These are phyloP conservation scores for Trichopus zeylanicus DNA, from an alignment of 116 monocot species.

Conservation along the genomic window DNA sequence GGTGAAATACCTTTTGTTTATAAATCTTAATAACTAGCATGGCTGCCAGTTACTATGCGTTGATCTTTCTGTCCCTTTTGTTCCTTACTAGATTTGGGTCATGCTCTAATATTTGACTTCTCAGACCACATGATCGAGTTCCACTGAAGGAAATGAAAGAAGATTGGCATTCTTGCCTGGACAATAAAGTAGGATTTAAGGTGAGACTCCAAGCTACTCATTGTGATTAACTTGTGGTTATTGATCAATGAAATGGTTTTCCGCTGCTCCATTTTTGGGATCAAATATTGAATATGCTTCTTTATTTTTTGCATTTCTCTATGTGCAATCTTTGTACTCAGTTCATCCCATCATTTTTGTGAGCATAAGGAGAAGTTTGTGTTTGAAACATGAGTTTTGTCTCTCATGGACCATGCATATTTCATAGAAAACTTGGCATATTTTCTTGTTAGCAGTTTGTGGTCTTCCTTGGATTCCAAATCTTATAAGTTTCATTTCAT, in stretches of 20 bases:
- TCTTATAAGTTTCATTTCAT: no score
- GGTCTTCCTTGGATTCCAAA: no score
- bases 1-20: constrained; percentile 17
- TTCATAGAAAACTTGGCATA: no score
- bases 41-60: neutral
- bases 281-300: no score
- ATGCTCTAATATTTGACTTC: neutral
- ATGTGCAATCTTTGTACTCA: no score
- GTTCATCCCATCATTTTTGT: no score
- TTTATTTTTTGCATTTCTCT: no score
- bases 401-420: no score
- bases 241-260: neutral
- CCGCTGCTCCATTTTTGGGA: neutral
- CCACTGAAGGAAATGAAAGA: constrained; percentile 73
- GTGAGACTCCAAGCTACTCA: constrained; percentile 15
- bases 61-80: neutral
- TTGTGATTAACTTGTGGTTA: neutral
- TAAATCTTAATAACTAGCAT: neutral
- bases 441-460: no score
- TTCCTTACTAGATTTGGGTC: neutral
- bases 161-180: constrained; percentile 88
- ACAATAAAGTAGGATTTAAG: constrained; percentile 92
- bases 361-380: no score
- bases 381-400: no score
- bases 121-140: constrained; percentile 75